Conservation (phyloP, 2,329 filamentous ascomycete genomes). For the Epichloe sylvatica region DNA sequence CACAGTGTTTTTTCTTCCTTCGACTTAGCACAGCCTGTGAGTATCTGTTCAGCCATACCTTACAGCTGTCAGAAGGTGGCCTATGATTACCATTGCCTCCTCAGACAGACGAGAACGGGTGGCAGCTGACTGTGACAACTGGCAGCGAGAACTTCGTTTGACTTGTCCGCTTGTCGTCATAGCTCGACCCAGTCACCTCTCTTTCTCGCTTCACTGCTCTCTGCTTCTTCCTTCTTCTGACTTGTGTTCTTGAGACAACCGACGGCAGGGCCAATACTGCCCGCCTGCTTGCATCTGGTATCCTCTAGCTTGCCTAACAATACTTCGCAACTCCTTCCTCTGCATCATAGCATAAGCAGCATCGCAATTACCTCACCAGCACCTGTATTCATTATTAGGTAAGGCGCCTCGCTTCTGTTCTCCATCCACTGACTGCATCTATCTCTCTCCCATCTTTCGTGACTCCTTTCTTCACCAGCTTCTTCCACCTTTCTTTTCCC, state of each 20-base stretch:
- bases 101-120: background rate
- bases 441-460: conserved; percentile 5
- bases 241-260: background rate
- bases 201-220: conserved; percentile 3
- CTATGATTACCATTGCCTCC: background rate
- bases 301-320: conserved; percentile 5
- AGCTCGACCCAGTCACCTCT: background rate
- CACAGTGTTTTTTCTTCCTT: background rate
- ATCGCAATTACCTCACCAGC: conserved; percentile 12
- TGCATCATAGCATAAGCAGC: conserved; percentile 8
- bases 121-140: conserved; percentile 5
- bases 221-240: conserved; percentile 7
- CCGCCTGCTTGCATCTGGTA: conserved; percentile 6
- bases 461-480: conserved; percentile 8
- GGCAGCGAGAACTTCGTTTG: conserved; percentile 1
- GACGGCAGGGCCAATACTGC: conserved; percentile 3
- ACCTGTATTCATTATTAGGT: conserved; percentile 9
- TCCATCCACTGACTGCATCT: conserved; percentile 2
- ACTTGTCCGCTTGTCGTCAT: conserved; percentile 2
- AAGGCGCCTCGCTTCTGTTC: conserved; percentile 8
- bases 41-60: background rate
- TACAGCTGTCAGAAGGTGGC: conserved; percentile 1
- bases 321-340: conserved; percentile 8
- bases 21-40: conserved; percentile 1
- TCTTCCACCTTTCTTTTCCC: conserved; percentile 14